phyloP scores from a whole-genome alignment of 108 stramenopile genomes.

The Nitzschia sp. region DNA sequence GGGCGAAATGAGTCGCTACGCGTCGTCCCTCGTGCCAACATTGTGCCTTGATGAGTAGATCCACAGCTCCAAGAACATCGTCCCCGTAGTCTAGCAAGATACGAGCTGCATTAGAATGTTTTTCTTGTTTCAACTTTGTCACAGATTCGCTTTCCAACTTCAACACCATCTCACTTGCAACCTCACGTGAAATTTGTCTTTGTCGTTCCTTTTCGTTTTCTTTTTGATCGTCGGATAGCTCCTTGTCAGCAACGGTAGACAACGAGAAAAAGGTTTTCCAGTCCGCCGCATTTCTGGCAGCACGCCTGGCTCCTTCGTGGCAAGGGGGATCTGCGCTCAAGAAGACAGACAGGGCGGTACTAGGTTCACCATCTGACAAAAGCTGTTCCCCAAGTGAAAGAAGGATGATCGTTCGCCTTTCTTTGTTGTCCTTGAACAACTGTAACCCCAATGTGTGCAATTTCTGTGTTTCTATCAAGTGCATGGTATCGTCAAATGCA shows the following conservation, averaged over 20 bases:
- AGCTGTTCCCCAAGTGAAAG: constrained; percentile 62
- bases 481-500: constrained; percentile 58
- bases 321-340: constrained; percentile 54
- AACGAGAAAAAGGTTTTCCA: constrained; percentile 72
- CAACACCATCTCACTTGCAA: constrained; percentile 36
- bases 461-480: constrained; percentile 65
- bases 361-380: constrained; percentile 43
- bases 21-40: constrained; percentile 75
- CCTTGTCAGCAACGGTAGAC: constrained; percentile 20
- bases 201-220: constrained; percentile 28
- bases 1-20: constrained; percentile 39
- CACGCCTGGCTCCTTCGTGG: constrained; percentile 63
- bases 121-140: constrained; percentile 34
- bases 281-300: constrained; percentile 64
- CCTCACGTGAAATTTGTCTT: constrained; percentile 36
- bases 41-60: constrained; percentile 64
- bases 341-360: constrained; percentile 66
- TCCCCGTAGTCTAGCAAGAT: constrained; percentile 77
- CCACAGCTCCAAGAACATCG: constrained; percentile 65
- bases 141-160: background rate
- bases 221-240: constrained; percentile 3
- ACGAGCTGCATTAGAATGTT: constrained; percentile 61
- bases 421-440: constrained; percentile 48
- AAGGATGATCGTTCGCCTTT: constrained; percentile 45
- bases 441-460: constrained; percentile 56